Conservation (phyloP, 2,329 filamentous ascomycete species). For the Aspergillus sp. region DNA sequence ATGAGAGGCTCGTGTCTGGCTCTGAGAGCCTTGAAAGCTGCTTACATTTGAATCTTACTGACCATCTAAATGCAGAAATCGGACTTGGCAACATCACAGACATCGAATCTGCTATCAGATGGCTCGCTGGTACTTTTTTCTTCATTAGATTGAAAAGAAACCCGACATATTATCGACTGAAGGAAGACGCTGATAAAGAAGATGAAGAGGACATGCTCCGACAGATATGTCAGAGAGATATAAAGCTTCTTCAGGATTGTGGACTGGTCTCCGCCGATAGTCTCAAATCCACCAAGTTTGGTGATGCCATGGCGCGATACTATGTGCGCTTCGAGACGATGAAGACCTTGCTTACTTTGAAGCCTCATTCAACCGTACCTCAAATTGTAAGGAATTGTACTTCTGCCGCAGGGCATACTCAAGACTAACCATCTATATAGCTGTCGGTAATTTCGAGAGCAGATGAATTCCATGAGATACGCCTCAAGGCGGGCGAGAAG, state of each 20-base stretch:
- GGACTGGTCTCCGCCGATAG: constrained; percentile 56
- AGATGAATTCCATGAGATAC: constrained; percentile 70
- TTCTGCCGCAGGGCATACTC: too few relatives aligned
- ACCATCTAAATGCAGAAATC: constrained; percentile 83
- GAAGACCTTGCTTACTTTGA: constrained; percentile 66
- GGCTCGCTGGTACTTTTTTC: constrained; percentile 77
- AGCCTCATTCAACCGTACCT: constrained; percentile 61
- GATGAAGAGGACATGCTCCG: constrained; percentile 66
- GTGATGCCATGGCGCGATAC: constrained; percentile 79
- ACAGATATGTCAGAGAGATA: constrained; percentile 69
- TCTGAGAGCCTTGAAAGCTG: constrained; percentile 74
- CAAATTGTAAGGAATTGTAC: constrained; percentile 59
- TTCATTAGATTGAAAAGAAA: constrained; percentile 73
- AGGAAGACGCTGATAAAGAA: constrained; percentile 51
- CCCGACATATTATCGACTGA: constrained; percentile 68
- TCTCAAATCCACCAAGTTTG: constrained; percentile 69
- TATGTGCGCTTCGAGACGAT: constrained; percentile 80
- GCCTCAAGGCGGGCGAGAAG: constrained; percentile 71
- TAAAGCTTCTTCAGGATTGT: constrained; percentile 63
- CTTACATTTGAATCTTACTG: constrained; percentile 75
- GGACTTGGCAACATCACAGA: constrained; percentile 71
- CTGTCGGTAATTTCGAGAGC: constrained; percentile 67
- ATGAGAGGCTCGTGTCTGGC: constrained; percentile 73
- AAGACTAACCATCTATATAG: constrained; percentile 44
- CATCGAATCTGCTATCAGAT: constrained; percentile 65